Evolutionary conservation across 2,329 filamentous ascomycete species (phyloP).

Genomic region (Didymella arachidicola): DNA sequence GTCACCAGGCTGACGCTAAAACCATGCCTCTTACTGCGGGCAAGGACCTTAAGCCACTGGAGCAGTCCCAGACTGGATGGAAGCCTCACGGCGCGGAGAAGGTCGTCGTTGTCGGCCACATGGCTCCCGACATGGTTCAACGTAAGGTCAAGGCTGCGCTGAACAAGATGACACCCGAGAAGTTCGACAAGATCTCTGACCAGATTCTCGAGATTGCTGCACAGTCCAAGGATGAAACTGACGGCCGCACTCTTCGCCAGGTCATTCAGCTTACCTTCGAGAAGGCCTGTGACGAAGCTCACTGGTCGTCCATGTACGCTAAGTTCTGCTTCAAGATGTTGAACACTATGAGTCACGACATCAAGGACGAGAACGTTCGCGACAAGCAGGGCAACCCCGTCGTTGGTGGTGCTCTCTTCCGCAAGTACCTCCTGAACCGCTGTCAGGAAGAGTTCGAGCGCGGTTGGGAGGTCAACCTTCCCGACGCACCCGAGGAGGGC

Average conservation of each 20-base stretch:
- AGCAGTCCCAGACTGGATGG: slow-evolving; percentile 79
- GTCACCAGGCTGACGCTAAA: slow-evolving; percentile 71
- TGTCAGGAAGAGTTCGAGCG: slow-evolving; percentile 99
- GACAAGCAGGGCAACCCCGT: slow-evolving; percentile 91
- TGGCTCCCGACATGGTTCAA: slow-evolving; percentile 93
- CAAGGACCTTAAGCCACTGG: slow-evolving; percentile 81
- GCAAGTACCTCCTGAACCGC: slow-evolving; percentile 97
- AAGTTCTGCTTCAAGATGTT: slow-evolving; percentile 98
- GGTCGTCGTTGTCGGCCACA: slow-evolving; percentile 52
- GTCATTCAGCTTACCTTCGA: slow-evolving; percentile 99
- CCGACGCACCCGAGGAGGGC: slow-evolving; percentile 75
- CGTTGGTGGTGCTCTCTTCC: slow-evolving; percentile 91
- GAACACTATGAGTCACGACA: slow-evolving; percentile 81
- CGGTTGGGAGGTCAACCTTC: slow-evolving; percentile 91
- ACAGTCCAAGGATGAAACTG: slow-evolving; percentile 93
- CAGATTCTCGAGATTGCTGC: slow-evolving; percentile 92
- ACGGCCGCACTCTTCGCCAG: slow-evolving; percentile 93
- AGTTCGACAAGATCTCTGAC: slow-evolving; percentile 93
- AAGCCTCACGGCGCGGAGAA: slow-evolving; percentile 71
- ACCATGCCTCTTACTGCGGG: slow-evolving; percentile 90
- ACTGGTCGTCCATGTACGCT: slow-evolving; percentile 99
- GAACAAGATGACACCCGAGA: slow-evolving; percentile 99
- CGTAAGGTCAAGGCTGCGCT: slow-evolving; percentile 97
- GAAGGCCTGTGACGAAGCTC: slow-evolving; percentile 97
- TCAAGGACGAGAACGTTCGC: slow-evolving; percentile 92